A percentile compares a stretch with the other conserved stretches of the same genome.
phyloP scores from a whole-genome alignment of 2,329 filamentous ascomycete genomes.

The Microsporum ferrugineum region DNA sequence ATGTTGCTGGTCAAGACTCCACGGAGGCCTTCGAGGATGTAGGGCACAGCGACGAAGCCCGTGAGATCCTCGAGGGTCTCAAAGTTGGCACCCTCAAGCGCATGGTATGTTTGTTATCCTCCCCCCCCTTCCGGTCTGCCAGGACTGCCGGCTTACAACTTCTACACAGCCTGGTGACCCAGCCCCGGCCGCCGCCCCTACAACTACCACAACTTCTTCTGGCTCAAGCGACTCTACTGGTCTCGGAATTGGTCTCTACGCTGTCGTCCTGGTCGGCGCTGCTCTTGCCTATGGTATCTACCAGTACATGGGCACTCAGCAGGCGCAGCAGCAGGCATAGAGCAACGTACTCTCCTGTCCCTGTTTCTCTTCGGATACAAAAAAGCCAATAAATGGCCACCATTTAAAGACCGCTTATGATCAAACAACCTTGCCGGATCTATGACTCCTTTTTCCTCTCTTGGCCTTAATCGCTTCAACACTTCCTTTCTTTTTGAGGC shows the following conservation, averaged over 20 bases:
- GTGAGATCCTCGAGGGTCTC: slow-evolving; percentile 76
- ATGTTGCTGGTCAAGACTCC: slow-evolving; percentile 89
- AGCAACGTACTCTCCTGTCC: background rate
- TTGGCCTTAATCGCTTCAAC: slow-evolving; percentile 1
- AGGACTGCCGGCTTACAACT: background rate
- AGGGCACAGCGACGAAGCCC: slow-evolving; percentile 95
- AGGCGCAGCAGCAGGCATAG: slow-evolving; percentile 8
- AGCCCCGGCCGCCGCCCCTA: slow-evolving; percentile 45
- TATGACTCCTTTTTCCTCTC: background rate
- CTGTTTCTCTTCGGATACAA: background rate
- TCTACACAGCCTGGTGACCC: slow-evolving; percentile 58
- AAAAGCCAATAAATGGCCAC: background rate
- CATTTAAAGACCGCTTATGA: slow-evolving; percentile 2
- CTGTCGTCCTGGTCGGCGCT: slow-evolving; percentile 65
- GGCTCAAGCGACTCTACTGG: slow-evolving; percentile 26
- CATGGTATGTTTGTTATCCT: slow-evolving; percentile 45
- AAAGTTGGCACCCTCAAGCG: slow-evolving; percentile 69
- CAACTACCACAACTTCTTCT: slow-evolving; percentile 34
- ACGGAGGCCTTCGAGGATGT: slow-evolving; percentile 99
- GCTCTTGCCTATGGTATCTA: slow-evolving; percentile 68
- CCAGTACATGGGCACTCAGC: slow-evolving; percentile 52
- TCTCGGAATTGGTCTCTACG: slow-evolving; percentile 71
- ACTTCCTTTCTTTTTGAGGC: background rate
- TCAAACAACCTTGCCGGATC: background rate
- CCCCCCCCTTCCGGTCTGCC: background rate